Evolutionary conservation across 805 yeast genomes (phyloP).

Genomic region (Yarrowia sp.): DNA sequence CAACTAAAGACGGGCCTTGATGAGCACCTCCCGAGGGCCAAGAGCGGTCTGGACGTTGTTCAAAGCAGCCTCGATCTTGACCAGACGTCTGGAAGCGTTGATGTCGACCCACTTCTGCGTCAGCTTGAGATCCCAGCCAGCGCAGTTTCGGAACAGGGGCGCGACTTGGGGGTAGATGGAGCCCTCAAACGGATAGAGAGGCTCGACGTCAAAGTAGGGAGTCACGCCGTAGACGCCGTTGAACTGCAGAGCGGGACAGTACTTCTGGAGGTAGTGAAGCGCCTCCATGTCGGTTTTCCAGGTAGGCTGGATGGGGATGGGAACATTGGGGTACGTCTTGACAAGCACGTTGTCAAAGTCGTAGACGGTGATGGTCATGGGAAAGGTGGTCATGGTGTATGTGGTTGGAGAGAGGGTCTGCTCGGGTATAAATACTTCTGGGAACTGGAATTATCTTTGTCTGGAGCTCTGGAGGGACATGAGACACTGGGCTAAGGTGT

Average conservation of each 20-base stretch:
- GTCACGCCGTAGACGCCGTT: not conserved
- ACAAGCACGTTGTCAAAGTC: not conserved
- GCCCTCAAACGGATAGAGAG: not conserved
- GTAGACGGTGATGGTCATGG: not conserved
- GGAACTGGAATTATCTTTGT: too few species aligned
- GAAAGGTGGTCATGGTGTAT: not conserved
- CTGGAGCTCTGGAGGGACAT: too few species aligned
- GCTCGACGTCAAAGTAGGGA: not conserved
- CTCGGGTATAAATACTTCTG: too few species aligned
- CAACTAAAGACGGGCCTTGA: not conserved
- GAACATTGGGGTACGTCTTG: not conserved
- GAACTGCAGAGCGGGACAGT: not conserved
- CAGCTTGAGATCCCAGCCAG: not conserved
- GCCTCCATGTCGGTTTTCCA: not conserved
- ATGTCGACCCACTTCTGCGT: not conserved
- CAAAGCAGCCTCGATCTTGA: not conserved
- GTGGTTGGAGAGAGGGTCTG: too few species aligned
- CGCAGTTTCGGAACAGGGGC: not conserved
- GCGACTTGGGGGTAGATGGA: not conserved
- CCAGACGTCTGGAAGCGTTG: not conserved
- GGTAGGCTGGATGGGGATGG: not conserved
- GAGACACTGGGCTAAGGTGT: too few species aligned
- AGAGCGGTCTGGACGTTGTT: not conserved
- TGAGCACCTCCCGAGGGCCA: not conserved
- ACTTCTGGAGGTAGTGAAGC: not conserved